phyloP scores from a whole-genome alignment of 768 basidiomycete genomes.

The Pisolithus marmoratus region DNA sequence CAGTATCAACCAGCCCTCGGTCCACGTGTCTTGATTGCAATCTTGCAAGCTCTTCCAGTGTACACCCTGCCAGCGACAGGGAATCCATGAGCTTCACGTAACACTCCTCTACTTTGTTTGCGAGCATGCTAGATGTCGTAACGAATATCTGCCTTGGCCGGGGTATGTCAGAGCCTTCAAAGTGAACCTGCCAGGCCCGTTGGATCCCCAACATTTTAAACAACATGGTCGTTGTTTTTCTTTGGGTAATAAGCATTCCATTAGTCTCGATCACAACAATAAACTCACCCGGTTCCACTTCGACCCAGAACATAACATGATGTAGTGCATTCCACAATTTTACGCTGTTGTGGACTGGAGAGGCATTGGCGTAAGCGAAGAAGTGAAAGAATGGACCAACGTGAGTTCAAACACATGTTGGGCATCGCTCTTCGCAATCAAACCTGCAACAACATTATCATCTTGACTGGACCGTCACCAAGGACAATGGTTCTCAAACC shows the following conservation, averaged over 20 bases:
- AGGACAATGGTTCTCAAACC: constrained; percentile 7
- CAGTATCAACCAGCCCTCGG: constrained; percentile 28
- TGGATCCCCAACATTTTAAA: constrained; percentile 72
- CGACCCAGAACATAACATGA: constrained; percentile 66
- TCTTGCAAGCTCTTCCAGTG: constrained; percentile 34
- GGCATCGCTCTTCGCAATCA: constrained; percentile 19
- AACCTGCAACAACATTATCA: constrained; percentile 11
- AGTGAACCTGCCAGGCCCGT: constrained; percentile 40
- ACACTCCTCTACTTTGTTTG: constrained; percentile 61
- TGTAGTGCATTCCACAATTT: constrained; percentile 51
- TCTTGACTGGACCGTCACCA: neutral
- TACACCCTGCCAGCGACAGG: constrained; percentile 30
- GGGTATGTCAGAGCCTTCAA: constrained; percentile 17
- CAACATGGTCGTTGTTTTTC: constrained; percentile 73
- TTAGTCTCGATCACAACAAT: too few relatives aligned
- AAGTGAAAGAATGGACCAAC: constrained; percentile 6
- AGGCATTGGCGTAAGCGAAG: constrained; percentile 9
- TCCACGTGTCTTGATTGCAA: constrained; percentile 16
- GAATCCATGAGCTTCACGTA: constrained; percentile 48
- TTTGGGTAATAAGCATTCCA: constrained; percentile 15
- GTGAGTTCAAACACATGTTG: constrained; percentile 24
- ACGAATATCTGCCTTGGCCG: constrained; percentile 68
- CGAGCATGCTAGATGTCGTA: constrained; percentile 61
- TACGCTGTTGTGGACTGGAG: constrained; percentile 40
- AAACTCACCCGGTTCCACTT: constrained; percentile 53